Base-by-base conservation (phyloP, 345 rosid genomes). In the Ceriops decandra region DNA sequence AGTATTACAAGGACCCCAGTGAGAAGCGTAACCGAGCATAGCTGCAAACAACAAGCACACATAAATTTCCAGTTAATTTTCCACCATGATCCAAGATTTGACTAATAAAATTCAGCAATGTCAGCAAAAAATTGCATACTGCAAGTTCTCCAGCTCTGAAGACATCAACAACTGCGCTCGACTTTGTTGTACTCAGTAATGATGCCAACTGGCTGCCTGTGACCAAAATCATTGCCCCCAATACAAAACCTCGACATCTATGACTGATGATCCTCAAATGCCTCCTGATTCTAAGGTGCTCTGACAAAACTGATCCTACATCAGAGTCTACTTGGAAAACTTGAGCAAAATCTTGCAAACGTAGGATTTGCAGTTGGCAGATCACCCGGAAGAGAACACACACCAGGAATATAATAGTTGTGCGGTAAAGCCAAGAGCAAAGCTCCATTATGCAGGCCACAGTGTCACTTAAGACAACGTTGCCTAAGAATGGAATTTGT, bases 181-280 rank as follows among this genome's bases (percentile, higher is more conserved):
- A 51, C 82, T 82, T 88, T 2, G 95, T 91, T 27, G 96, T 91
- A 53, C 81, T 80, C 15, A 93, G 93, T 86, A 95, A 82, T 0
- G 97, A 82, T 62, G 91, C 84, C 54, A 95, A 91, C 72, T 89
- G 96, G 80, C 96, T 88, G 0, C 93, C 91, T 0, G 99, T 95
- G 66, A 89, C 85, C 57, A 95, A 79, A 47, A 91, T 70, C 80
- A 95, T 42, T 0, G 87, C 77, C 83, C 84, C 78, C 22, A 90
- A 61, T 60, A 95, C 88, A 68, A 95, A 91, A 0, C 78, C 76
- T 0, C 96, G 82, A 66, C 79, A 93, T 8, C 97, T 72, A 19
- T 93, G 99, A 72, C 99, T 95, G 56, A 95, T 91, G 82, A 91
- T 89, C 81, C 90, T 83, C 75, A 95, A 68, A 53, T 95, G 96